Percentiles rank a stretch among this genome's conserved stretches.
Conservation (phyloP, 2,329 filamentous ascomycete species). For the Botryotinia convoluta region DNA sequence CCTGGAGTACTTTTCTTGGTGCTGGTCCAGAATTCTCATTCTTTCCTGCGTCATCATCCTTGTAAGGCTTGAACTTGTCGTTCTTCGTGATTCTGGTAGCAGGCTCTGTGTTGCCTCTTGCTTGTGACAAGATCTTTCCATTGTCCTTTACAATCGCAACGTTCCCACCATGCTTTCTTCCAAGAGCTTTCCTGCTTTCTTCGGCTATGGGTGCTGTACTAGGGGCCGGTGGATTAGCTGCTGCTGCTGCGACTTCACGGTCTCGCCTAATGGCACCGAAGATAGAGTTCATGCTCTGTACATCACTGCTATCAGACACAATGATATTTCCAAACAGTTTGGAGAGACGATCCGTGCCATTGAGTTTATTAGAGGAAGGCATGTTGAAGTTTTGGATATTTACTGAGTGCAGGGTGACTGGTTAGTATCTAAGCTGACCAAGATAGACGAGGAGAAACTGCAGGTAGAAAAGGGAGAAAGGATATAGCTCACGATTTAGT, state of each 20-base stretch:
- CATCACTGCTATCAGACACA: too few species aligned
- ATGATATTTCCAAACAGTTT: neutral
- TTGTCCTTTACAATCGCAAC: neutral
- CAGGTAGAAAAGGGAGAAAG: too few species aligned
- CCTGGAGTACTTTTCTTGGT: neutral
- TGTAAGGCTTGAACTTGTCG: neutral
- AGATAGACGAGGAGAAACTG: too few species aligned
- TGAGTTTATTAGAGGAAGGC: neutral
- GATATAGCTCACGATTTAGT: too few species aligned
- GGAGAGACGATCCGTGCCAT: neutral
- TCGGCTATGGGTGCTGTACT: fast-evolving
- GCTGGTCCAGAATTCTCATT: fast-evolving
- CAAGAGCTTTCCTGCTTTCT: neutral
- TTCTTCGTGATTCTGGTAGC: neutral
- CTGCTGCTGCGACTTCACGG: neutral
- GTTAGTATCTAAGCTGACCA: fast-evolving
- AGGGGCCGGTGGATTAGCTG: neutral
- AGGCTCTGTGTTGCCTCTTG: neutral
- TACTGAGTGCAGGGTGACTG: too few species aligned
- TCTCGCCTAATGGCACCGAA: neutral
- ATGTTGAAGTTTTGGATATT: too few species aligned
- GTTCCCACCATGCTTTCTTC: fast-evolving
- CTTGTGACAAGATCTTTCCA: neutral
- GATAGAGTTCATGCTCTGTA: neutral
- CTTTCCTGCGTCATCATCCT: neutral